Conservation (phyloP, 805 yeast species). For the Candida pseudoglaebosa region DNA sequence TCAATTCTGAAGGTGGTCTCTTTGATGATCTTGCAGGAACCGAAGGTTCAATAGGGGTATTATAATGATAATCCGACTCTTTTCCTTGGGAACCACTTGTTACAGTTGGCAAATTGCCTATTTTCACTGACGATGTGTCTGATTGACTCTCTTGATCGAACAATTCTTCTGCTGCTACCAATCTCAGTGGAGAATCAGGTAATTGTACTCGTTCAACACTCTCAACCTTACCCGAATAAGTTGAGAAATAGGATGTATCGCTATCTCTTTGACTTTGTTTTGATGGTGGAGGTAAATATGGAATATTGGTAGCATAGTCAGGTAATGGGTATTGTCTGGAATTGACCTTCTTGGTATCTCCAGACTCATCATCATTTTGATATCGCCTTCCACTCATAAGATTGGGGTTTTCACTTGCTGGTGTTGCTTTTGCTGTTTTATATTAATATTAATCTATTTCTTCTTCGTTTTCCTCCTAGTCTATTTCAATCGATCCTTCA, state of each 20-base stretch:
- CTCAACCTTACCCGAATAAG: conserved; percentile 18
- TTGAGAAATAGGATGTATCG: conserved; percentile 17
- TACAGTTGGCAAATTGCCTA: conserved; percentile 13
- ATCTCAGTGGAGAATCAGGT: conserved; percentile 15
- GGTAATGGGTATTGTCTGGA: no score
- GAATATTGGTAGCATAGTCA: background rate
- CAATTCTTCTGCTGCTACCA: conserved; percentile 12
- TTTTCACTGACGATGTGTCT: conserved; percentile 6
- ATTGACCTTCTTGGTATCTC: no score
- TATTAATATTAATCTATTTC: no score
- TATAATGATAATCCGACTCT: conserved; percentile 27
- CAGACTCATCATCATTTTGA: background rate
- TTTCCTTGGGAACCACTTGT: conserved; percentile 3
- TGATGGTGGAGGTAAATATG: background rate
- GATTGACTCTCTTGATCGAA: conserved; percentile 5
- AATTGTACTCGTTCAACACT: conserved; percentile 16
- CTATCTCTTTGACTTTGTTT: conserved; percentile 13
- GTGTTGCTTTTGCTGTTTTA: no score
- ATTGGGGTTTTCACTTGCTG: background rate
- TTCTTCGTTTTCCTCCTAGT: no score
- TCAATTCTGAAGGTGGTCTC: conserved; percentile 31
- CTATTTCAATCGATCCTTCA: no score
- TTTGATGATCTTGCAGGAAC: conserved; percentile 38
- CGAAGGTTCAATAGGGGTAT: conserved; percentile 32
- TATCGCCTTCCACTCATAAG: conserved; percentile 1